Evolutionary conservation across 2,329 filamentous ascomycete genomes (phyloP), one percentile per base, ranked within the genome.

Genomic region (Daldinia sp.): DNA sequence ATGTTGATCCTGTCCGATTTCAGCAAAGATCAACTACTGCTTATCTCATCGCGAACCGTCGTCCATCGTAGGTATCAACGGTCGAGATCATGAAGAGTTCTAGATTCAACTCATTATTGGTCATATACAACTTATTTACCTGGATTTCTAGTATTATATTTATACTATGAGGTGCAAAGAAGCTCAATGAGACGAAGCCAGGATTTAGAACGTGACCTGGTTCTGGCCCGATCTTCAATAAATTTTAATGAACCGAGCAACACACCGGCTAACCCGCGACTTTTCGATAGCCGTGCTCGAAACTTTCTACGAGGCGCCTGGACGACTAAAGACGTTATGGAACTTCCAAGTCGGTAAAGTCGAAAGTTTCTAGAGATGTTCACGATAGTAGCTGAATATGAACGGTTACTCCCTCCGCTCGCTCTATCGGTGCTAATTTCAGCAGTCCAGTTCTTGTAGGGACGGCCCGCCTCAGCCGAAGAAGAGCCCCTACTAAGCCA

Each of bases 381-480:
- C 23, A 35, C 23, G 32, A 4, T 23, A 17, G 34, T 15, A 32
- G 37, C 17, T 43, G 13, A 41, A n/a, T n/a, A n/a, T n/a, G 10
- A 19, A 19, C 29, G 32, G 25, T 27, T 23, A n/a, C 25, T 50
- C 34, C 41, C 21, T 15, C 23, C 17, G 11, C 30, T 21, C 35
- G 25, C 19, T 37, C 19, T 10, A n/a, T 7, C 11, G n/a, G 30
- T 15, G 13, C 13, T n/a, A 13, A 11, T 11, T 19, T 13, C 8
- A 15, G 3, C 11, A 19, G 3, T 23, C 11, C 10, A 25, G 13
- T 19, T 43, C 23, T 43, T 54, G 54, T 47, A 43, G 23, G 32
- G 27, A n/a, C 55, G 60, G 60, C 43, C 60, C 60, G 60, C 45
- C 55, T 27, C 47, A n/a, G 43, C 60, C 55, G 60, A 58, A 51